Percentiles rank a stretch among this genome's conserved stretches.
Conservation (phyloP, 805 yeast species). For the Wickerhamiella sorbophila region DNA sequence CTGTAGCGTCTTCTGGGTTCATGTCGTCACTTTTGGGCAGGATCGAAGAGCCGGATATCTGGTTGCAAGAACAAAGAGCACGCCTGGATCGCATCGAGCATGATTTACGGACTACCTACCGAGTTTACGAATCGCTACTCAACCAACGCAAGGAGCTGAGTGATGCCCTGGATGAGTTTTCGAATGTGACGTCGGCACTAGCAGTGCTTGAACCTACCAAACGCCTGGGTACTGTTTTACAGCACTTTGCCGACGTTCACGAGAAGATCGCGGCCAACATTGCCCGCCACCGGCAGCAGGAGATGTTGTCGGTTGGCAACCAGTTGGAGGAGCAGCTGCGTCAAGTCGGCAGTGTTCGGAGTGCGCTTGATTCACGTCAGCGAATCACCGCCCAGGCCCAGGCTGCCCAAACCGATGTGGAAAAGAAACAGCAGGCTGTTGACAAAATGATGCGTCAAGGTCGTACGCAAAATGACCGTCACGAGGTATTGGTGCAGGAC, state of each 20-base stretch:
- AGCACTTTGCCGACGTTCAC: constrained; percentile 61
- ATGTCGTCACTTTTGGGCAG: constrained; percentile 62
- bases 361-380: constrained; percentile 60
- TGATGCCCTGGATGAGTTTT: constrained; percentile 52
- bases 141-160: constrained; percentile 64
- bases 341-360: constrained; percentile 56
- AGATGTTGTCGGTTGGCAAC: constrained; percentile 69
- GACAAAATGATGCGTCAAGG: constrained; percentile 35
- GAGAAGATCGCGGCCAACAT: constrained; percentile 54
- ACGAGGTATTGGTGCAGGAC: constrained; percentile 43
- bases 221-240: constrained; percentile 45
- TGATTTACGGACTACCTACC: constrained; percentile 54
- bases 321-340: constrained; percentile 82
- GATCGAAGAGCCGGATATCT: constrained; percentile 64
- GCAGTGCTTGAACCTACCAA: constrained; percentile 64
- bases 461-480: constrained; percentile 47
- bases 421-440: constrained; percentile 33
- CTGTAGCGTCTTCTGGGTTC: constrained; percentile 35
- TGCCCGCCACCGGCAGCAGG: constrained; percentile 70
- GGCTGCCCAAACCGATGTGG: constrained; percentile 33
- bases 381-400: constrained; percentile 37
- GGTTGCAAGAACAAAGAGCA: constrained; percentile 51
- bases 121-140: constrained; percentile 59
- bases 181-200: constrained; percentile 41
- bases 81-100: constrained; percentile 59